A percentile compares a stretch with the other conserved stretches of the same genome.
phyloP scores from a whole-genome alignment of 768 basidiomycete genomes.

The Royoungia palumana region DNA sequence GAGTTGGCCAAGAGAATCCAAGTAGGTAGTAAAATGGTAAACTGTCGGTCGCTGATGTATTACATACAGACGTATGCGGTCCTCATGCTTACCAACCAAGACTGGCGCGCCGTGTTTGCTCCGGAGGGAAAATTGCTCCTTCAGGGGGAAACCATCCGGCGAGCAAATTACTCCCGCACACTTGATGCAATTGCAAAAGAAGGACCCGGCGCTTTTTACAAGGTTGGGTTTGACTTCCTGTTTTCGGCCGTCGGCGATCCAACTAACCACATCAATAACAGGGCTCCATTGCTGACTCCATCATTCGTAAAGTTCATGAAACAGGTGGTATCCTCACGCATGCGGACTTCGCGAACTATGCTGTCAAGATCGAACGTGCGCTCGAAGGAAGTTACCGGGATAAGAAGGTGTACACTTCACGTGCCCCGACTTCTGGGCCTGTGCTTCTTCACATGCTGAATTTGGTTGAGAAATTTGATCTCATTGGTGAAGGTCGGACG shows the following conservation, averaged over 20 bases:
- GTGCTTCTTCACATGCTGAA: constrained; percentile 94
- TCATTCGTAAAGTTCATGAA: constrained; percentile 63
- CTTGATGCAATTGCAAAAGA: constrained; percentile 68
- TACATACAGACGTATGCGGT: constrained; percentile 40
- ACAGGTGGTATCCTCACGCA: constrained; percentile 80
- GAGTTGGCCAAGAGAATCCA: constrained; percentile 76
- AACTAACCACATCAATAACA: constrained; percentile 27
- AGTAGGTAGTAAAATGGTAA: constrained; percentile 37
- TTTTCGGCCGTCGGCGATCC: constrained; percentile 6
- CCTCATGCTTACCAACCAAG: constrained; percentile 64
- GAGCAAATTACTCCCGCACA: constrained; percentile 75
- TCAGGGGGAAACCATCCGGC: constrained; percentile 70
- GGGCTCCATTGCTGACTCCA: constrained; percentile 79
- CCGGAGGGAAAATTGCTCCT: constrained; percentile 66
- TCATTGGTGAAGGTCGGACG: constrained; percentile 48
- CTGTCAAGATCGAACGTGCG: constrained; percentile 65
- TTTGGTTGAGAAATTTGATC: constrained; percentile 70
- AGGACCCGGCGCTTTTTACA: constrained; percentile 83
- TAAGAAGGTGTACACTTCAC: constrained; percentile 77
- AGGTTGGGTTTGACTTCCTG: constrained; percentile 38
- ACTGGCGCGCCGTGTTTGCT: constrained; percentile 84
- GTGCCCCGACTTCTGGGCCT: constrained; percentile 85
- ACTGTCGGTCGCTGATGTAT: neutral
- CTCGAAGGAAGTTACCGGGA: constrained; percentile 75
- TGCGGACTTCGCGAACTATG: constrained; percentile 70